Evolutionary conservation across 2,329 filamentous ascomycete species (phyloP).

Genomic region (Cercospora sp.): DNA sequence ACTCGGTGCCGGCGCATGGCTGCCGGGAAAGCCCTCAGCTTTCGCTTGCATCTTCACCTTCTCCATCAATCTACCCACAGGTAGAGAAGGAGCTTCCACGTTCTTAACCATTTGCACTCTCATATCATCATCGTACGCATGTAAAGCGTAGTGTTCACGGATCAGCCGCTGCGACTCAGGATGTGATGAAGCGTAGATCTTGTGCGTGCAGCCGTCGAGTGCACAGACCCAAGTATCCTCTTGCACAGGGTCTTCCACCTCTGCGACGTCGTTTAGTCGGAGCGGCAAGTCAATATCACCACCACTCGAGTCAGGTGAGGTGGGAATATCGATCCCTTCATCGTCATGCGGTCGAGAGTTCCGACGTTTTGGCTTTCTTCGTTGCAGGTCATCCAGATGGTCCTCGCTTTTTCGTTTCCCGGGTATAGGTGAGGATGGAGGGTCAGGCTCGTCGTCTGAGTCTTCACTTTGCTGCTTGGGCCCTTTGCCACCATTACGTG

Average conservation of each 20-base stretch:
- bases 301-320: slow-evolving; percentile 29
- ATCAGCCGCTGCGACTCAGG: slow-evolving; percentile 58
- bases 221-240: slow-evolving; percentile 65
- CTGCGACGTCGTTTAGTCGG: slow-evolving; percentile 29
- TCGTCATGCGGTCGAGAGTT: slow-evolving; percentile 31
- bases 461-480: slow-evolving; percentile 29
- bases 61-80: slow-evolving; percentile 49
- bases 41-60: slow-evolving; percentile 42
- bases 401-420: slow-evolving; percentile 24
- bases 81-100: slow-evolving; percentile 52
- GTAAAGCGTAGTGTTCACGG: slow-evolving; percentile 60
- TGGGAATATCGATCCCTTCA: slow-evolving; percentile 40
- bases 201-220: slow-evolving; percentile 62
- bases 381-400: slow-evolving; percentile 7
- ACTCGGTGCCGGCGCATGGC: slow-evolving; percentile 6
- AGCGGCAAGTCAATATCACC: slow-evolving; percentile 23
- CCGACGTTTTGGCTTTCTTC: slow-evolving; percentile 24
- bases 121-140: slow-evolving; percentile 58
- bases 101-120: slow-evolving; percentile 56
- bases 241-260: slow-evolving; percentile 31
- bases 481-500: slow-evolving; percentile 33
- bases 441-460: slow-evolving; percentile 23
- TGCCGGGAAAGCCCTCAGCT: slow-evolving; percentile 26
- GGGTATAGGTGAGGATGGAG: slow-evolving; percentile 22
- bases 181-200: slow-evolving; percentile 63